Evolutionary conservation across 2,329 filamentous ascomycete genomes (phyloP).

Genomic region (Alternaria longipes): DNA sequence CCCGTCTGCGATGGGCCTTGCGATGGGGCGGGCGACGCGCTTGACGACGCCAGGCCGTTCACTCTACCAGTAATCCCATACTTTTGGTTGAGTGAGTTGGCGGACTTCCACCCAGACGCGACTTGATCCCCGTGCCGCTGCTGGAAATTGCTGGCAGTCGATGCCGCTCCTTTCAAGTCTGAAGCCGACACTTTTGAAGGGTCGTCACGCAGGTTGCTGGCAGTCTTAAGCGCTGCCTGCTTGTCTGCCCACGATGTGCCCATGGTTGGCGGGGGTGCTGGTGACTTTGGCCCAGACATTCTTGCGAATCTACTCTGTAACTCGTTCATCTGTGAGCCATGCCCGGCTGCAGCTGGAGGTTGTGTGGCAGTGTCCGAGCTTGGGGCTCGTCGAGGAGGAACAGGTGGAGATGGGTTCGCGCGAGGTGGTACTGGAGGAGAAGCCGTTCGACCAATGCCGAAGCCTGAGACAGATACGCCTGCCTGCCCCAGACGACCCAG

Average conservation of each 20-base stretch:
- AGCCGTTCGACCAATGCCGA: slow-evolving; percentile 72
- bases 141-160: slow-evolving; percentile 73
- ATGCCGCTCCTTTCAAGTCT: slow-evolving; percentile 66
- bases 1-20: slow-evolving; percentile 39
- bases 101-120: slow-evolving; percentile 65
- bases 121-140: slow-evolving; percentile 75
- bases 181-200: slow-evolving; percentile 68
- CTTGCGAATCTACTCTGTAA: slow-evolving; percentile 72
- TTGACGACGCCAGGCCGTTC: slow-evolving; percentile 52
- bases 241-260: slow-evolving; percentile 72
- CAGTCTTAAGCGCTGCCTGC: slow-evolving; percentile 69
- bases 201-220: slow-evolving; percentile 66
- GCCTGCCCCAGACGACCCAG: slow-evolving; percentile 73
- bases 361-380: slow-evolving; percentile 24
- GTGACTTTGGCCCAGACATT: slow-evolving; percentile 47
- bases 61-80: slow-evolving; percentile 65
- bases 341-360: slow-evolving; percentile 26
- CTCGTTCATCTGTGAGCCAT: slow-evolving; percentile 65
- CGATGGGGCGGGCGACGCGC: slow-evolving; percentile 32
- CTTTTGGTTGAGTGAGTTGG: slow-evolving; percentile 68
- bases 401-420: slow-evolving; percentile 40
- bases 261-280: slow-evolving; percentile 47
- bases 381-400: slow-evolving; percentile 38
- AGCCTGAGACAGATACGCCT: slow-evolving; percentile 78
- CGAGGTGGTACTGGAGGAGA: slow-evolving; percentile 51